Evolutionary conservation across 805 yeast genomes (phyloP), one percentile per base, ranked within the genome.

Genomic region (Debaryomyces prosopidis): DNA sequence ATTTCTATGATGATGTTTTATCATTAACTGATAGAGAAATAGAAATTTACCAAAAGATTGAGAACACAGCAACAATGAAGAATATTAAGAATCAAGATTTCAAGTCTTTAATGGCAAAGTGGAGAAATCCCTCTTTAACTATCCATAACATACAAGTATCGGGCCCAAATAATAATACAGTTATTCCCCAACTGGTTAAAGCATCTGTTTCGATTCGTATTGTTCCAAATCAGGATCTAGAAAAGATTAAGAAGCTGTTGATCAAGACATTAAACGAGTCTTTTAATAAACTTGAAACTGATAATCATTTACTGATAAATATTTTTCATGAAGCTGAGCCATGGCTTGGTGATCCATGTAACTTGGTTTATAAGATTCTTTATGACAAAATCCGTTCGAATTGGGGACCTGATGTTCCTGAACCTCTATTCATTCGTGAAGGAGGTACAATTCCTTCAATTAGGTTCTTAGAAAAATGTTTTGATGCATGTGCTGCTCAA

Each of bases 381-480:
- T 73, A 76, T 44, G 69, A 79, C 18, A 89, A 87, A 41, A 71
- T 92, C 27, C 66, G 71, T 35, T 63, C 70, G 3, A 87, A 83
- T 44, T 92, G 99, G 99, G 81, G 79, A 0, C 68, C 73, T 10
- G 84, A 84, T 40, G 55, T 57, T 8, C 59, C 62, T 1, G 88
- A 87, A 44, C 97, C 98, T 2, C 68, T 92, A 35, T 85, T 83
- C 48, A 88, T 94, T 27, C 80, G 98, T 52, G 99, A 94, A 69
- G 99, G 99, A 49, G 99, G 99, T 0, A 89, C 97, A 0, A 90
- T 92, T 62, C 97, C 99, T 1, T 85, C 92, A 9, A 83, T 94
- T 6, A 69, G 97, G 50, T 86, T 85, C 48, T 68, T 92, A 52
- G 99, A 92, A 57, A 87, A 87, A 62, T 71, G 78, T 10, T 87